Conservation (phyloP, 192 early-diverging fungal genomes). For the Umbelopsis sp. region DNA sequence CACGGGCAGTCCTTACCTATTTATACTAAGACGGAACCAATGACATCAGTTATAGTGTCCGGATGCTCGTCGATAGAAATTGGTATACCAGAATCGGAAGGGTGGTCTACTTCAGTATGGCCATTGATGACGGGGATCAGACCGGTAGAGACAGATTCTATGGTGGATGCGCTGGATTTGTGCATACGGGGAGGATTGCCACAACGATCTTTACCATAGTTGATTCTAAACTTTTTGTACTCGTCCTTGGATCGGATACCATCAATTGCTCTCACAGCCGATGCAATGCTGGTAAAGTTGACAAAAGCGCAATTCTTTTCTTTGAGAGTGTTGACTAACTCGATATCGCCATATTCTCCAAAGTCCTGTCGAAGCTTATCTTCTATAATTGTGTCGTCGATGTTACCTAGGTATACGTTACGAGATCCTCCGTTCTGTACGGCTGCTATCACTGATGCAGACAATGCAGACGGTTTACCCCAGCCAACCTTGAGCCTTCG, state of each 20-base stretch:
- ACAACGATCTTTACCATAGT: conserved; percentile 90
- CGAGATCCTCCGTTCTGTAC: conserved; percentile 69
- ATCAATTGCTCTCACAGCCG: conserved; percentile 81
- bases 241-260: conserved; percentile 60
- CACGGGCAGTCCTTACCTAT: too few species aligned
- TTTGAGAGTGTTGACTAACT: conserved; percentile 77
- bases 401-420: conserved; percentile 80
- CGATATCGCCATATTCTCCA: conserved; percentile 83
- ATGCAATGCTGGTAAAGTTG: conserved; percentile 77
- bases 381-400: conserved; percentile 64
- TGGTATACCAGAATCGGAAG: not conserved
- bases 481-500: conserved; percentile 80
- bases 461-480: conserved; percentile 69
- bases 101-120: not conserved
- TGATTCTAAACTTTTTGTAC: conserved; percentile 63
- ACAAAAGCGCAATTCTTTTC: conserved; percentile 89
- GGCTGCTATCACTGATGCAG: conserved; percentile 54
- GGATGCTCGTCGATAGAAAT: conserved; percentile 16
- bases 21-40: conserved; percentile 13
- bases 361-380: conserved; percentile 78
- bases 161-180: conserved; percentile 18
- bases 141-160: conserved; percentile 1
- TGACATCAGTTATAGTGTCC: conserved; percentile 3
- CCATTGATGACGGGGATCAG: conserved; percentile 4
- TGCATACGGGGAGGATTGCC: conserved; percentile 66